A percentile compares a stretch with the other conserved stretches of the same genome.
These are phyloP conservation scores for Hypomontagnella submonticulosa DNA, from an alignment of 495 filamentous ascomycete species.

Conservation along the genomic window DNA sequence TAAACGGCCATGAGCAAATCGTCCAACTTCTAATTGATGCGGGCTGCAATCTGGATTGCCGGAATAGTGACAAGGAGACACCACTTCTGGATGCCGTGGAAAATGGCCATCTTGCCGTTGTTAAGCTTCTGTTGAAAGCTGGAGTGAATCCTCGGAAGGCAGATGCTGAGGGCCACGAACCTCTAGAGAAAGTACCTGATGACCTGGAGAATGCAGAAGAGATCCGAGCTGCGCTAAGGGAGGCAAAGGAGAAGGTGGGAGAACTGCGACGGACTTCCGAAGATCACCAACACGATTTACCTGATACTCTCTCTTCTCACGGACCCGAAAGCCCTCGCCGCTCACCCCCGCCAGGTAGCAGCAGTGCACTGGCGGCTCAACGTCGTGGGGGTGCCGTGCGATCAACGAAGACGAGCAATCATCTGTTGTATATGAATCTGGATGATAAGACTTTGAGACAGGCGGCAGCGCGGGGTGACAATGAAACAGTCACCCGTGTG, in stretches of 20 bases:
- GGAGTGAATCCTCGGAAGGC: conserved; percentile 89
- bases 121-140: conserved; percentile 82
- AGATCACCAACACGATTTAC: conserved; percentile 65
- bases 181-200: conserved; percentile 80
- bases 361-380: conserved; percentile 46
- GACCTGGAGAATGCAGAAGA: conserved; percentile 71
- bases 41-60: conserved; percentile 81
- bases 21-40: conserved; percentile 82
- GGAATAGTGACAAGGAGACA: conserved; percentile 88
- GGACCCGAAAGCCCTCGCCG: conserved; percentile 75
- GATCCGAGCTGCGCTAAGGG: conserved; percentile 64
- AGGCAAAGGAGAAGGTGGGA: conserved; percentile 62
- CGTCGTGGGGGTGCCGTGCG: conserved; percentile 59
- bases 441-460: conserved; percentile 78
- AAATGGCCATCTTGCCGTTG: conserved; percentile 91
- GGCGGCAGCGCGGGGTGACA: conserved; percentile 85
- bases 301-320: conserved; percentile 71
- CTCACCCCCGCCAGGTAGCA: conserved; percentile 61
- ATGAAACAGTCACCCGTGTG: conserved; percentile 79
- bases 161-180: conserved; percentile 87
- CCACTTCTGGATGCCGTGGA: conserved; percentile 96
- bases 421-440: conserved; percentile 65
- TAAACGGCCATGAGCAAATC: conserved; percentile 83
- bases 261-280: conserved; percentile 70
- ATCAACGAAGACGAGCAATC: conserved; percentile 65